phyloP scores from a whole-genome alignment of 23 red algal genomes.

The Cyanidioschyzon merolae region DNA sequence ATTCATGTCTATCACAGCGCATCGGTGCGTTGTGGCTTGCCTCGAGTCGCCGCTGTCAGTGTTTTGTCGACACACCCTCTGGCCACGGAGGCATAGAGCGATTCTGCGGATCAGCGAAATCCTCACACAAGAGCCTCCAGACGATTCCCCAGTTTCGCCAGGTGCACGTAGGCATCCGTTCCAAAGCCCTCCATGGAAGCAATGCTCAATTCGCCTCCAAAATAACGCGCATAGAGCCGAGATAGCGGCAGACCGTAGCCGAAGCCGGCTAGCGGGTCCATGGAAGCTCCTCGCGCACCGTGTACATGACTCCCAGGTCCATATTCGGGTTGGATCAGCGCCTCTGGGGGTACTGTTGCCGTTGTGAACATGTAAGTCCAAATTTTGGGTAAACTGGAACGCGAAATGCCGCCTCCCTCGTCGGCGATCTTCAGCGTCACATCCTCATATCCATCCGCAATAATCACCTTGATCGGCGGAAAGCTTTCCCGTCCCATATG shows the following conservation, averaged over 20 bases:
- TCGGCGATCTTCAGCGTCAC: constrained; percentile 97
- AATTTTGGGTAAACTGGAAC: constrained; percentile 68
- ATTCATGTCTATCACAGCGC: too few species aligned
- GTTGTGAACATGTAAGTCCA: constrained; percentile 97
- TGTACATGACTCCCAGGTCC: constrained; percentile 13
- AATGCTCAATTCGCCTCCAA: constrained; percentile 80
- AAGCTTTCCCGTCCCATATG: constrained; percentile 44
- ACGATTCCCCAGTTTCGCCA: constrained; percentile 80
- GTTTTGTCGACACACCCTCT: too few species aligned
- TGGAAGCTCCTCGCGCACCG: constrained; percentile 1
- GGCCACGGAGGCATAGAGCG: too few species aligned
- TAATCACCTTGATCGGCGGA: constrained; percentile 76
- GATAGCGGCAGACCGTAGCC: constrained; percentile 94
- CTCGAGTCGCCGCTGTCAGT: too few species aligned
- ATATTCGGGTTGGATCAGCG: constrained; percentile 50
- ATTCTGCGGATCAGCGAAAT: too few species aligned
- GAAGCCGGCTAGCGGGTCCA: constrained; percentile 90
- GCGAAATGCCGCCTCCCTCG: constrained; percentile 87
- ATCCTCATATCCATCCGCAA: constrained; percentile 90
- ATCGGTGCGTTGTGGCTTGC: too few species aligned
- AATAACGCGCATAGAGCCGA: constrained; percentile 81
- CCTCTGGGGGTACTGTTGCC: constrained; percentile 63
- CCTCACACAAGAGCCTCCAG: constrained; percentile 52
- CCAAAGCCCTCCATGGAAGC: constrained; percentile 93
- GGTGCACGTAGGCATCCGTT: constrained; percentile 88